Conservation (phyloP, 768 basidiomycete genomes). For the Pleurotus salmoneostramineus region DNA sequence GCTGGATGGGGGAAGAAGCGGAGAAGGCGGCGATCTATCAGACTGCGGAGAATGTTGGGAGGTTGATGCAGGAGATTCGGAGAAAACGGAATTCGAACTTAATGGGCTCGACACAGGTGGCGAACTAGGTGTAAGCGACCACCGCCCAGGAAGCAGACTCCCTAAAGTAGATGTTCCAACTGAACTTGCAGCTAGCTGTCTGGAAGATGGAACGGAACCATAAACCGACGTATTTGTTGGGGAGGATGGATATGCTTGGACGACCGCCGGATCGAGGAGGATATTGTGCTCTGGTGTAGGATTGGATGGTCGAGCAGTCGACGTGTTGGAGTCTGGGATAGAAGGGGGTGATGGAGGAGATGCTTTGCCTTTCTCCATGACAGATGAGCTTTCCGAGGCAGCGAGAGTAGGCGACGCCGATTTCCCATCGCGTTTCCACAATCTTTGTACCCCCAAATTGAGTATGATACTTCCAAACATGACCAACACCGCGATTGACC, state of each 20-base stretch:
- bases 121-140: slow-evolving; percentile 3
- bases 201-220: background rate
- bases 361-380: slow-evolving; percentile 32
- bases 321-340: slow-evolving; percentile 10
- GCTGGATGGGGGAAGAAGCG: background rate
- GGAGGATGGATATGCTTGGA: slow-evolving; percentile 43
- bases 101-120: background rate
- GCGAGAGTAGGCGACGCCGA: slow-evolving; percentile 12
- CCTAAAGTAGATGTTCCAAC: background rate
- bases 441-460: slow-evolving; percentile 36
- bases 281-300: slow-evolving; percentile 49
- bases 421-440: slow-evolving; percentile 16
- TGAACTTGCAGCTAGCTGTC: background rate
- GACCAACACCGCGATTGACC: slow-evolving; percentile 65
- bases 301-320: slow-evolving; percentile 37
- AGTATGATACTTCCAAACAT: slow-evolving; percentile 64
- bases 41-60: background rate
- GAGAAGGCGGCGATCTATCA: background rate
- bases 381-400: slow-evolving; percentile 26
- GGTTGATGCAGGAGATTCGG: background rate
- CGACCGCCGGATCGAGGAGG: slow-evolving; percentile 33
- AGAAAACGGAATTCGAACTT: background rate
- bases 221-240: slow-evolving; percentile 25
- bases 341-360: background rate
- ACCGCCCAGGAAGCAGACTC: background rate